phyloP scores from a whole-genome alignment of 495 filamentous ascomycete species.

The Aspergillus wentii region DNA sequence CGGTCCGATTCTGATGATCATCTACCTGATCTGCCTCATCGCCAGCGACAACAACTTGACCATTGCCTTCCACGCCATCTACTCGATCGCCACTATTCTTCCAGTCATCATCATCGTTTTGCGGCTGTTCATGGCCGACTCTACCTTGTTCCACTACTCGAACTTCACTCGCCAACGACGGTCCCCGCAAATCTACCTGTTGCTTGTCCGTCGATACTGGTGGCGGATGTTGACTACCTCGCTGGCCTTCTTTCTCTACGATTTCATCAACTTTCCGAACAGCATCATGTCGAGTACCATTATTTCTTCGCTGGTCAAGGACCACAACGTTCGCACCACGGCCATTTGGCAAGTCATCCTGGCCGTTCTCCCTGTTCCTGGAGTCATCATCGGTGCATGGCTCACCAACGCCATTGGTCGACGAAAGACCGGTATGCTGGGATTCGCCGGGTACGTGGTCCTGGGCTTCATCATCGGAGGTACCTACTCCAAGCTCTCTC shows the following conservation, averaged over 20 bases:
- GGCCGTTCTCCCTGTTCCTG: constrained; percentile 29
- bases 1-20: constrained; percentile 27
- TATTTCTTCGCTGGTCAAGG: constrained; percentile 29
- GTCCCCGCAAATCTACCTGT: constrained; percentile 17
- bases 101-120: constrained; percentile 24
- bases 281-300: constrained; percentile 37
- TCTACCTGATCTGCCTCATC: constrained; percentile 27
- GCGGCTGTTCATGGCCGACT: constrained; percentile 30
- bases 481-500: constrained; percentile 20
- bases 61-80: constrained; percentile 27
- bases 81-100: constrained; percentile 27
- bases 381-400: constrained; percentile 28
- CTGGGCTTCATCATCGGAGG: constrained; percentile 33
- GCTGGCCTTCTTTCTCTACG: constrained; percentile 30
- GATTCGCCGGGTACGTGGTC: constrained; percentile 28
- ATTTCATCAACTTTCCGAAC: constrained; percentile 35
- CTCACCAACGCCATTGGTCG: constrained; percentile 29
- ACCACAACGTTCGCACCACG: constrained; percentile 24
- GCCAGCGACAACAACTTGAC: constrained; percentile 29
- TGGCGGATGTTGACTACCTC: constrained; percentile 25
- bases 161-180: constrained; percentile 20
- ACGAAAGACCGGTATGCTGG: constrained; percentile 26
- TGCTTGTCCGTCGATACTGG: constrained; percentile 24
- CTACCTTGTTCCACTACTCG: constrained; percentile 25
- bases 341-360: constrained; percentile 35